Base-by-base conservation (phyloP, 805 yeast genomes). In the Wickerhamiella lipophila region DNA sequence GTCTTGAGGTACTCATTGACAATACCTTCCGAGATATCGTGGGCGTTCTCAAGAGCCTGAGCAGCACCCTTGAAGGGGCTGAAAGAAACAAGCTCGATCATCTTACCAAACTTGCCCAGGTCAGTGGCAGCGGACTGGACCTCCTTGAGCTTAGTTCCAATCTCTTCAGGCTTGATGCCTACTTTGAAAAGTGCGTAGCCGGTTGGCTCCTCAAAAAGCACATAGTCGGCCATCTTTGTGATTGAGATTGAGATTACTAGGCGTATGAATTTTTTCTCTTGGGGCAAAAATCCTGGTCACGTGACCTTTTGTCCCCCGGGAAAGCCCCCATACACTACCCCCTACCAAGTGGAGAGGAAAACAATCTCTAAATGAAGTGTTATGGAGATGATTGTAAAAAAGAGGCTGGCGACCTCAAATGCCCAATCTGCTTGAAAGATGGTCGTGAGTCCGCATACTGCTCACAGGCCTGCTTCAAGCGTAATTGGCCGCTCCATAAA, bases 21-120 rank as follows among this genome's bases (percentile, higher is more conserved):
- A 59, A 88, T 76, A 63, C 98, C 98, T 71, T 92, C 98, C 56
- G 95, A 84, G 59, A 92, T 83, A 65, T 92, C 97, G 65, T 92
- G 92, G 58, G 97, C 96, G 65, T 92, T 92, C 69, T 89, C 97
- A 62, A 92, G 77, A 53, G 98, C 98, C 69, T 92, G 97, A 47
- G 98, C 97, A 53, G 98, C 98, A 62, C 96, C 96, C 70, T 92
- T 88, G 77, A 92, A 92, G 46, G 98, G 98, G 52, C 96, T 95
- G 70, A 92, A 92, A 13, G 95, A 83, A 23, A 85, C 94, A 50
- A 92, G 76, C 68, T 88, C 95, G 58, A 92, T 80, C 73, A 89
- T 73, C 71, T 92, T 92, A 60, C 95, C 83, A 65, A 92, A 88
- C 64, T 79, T 75, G 54, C 80, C 81, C 56, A 92, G 76, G 62